phyloP scores from a whole-genome alignment of 2,329 filamentous ascomycete species.

The Tolypocladium amazonense region DNA sequence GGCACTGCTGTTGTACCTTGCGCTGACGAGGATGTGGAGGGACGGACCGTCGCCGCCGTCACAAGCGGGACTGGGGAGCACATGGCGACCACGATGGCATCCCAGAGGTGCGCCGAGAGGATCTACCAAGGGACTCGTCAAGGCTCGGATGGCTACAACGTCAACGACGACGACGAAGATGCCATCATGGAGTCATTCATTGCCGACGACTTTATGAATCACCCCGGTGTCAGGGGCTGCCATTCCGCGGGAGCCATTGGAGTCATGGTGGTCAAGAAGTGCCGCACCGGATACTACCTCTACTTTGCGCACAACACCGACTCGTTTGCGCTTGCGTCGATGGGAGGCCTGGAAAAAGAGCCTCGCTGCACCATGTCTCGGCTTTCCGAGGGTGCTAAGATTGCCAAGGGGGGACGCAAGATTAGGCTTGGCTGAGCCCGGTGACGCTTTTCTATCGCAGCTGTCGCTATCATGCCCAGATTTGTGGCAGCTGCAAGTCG shows the following conservation, averaged over 20 bases:
- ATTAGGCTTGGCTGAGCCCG: conserved; percentile 21
- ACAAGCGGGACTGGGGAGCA: conserved; percentile 96
- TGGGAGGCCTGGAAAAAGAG: conserved; percentile 66
- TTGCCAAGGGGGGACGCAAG: conserved; percentile 45
- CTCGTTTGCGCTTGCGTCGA: conserved; percentile 74
- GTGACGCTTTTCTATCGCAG: background rate
- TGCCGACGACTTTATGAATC: conserved; percentile 81
- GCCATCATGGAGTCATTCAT: conserved; percentile 67
- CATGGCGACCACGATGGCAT: conserved; percentile 92
- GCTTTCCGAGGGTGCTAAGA: conserved; percentile 39
- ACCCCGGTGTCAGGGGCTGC: conserved; percentile 73
- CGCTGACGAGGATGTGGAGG: conserved; percentile 57
- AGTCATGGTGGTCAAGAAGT: conserved; percentile 82
- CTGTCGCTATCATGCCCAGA: background rate
- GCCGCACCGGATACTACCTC: conserved; percentile 62
- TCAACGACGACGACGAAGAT: conserved; percentile 66
- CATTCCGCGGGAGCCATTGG: conserved; percentile 82
- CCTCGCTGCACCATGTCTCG: conserved; percentile 86
- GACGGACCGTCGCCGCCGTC: conserved; percentile 66
- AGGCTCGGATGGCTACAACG: conserved; percentile 47
- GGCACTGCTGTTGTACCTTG: conserved; percentile 82
- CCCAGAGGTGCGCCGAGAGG: conserved; percentile 74
- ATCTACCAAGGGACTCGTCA: conserved; percentile 63
- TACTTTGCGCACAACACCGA: conserved; percentile 98
- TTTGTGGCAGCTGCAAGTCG: background rate